Evolutionary conservation across 2,329 filamentous ascomycete species (phyloP), one percentile per base, ranked within the genome.

Genomic region (Trichoderma sp.): DNA sequence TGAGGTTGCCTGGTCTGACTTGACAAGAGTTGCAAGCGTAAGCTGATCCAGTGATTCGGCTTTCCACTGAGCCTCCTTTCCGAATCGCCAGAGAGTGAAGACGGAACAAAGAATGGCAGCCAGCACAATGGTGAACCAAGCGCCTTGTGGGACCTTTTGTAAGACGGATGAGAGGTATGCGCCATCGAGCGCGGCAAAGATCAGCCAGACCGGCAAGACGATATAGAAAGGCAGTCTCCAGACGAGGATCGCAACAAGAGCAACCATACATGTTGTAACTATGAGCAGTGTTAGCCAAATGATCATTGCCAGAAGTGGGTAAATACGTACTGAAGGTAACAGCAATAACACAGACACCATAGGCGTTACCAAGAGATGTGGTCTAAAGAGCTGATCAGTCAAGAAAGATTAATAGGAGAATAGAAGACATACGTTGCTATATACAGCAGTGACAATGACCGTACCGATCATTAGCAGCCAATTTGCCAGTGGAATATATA

Each of bases 281-380:
- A 53, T 17, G 34, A 57, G 39, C 39, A 15, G 28, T 1, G 26
- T 55, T 43, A 43, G 28, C 11, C 12, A 9, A 13, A 34, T 23
- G 11, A 1, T 6, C 4, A 30, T 50, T 4, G 6, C 4, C n/a
- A n/a, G 47, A 36, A 17, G 30, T 12, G 12, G 20, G 62, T 11
- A 43, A 30, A 36, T 2, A 61, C 71, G 26, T 61, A 72, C 71
- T 90, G 78, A 94, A 93, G 0, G 92, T 93, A 57, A 94, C 92
- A 63, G 93, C 88, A 75, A 94, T 93, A 77, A 95, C 92, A 74
- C 92, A 95, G 8, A 93, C 90, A 50, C 92, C 92, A 75, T 94
- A 94, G 0, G 92, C 92, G 76, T 93, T 89, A 28, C 92, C 92
- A 0, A 94, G 85, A 70, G 85, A 85, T 0, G 89, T 92, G 0